Evolutionary conservation across 2,329 filamentous ascomycete species (phyloP).

Genomic region (Trichoderma hamatum): DNA sequence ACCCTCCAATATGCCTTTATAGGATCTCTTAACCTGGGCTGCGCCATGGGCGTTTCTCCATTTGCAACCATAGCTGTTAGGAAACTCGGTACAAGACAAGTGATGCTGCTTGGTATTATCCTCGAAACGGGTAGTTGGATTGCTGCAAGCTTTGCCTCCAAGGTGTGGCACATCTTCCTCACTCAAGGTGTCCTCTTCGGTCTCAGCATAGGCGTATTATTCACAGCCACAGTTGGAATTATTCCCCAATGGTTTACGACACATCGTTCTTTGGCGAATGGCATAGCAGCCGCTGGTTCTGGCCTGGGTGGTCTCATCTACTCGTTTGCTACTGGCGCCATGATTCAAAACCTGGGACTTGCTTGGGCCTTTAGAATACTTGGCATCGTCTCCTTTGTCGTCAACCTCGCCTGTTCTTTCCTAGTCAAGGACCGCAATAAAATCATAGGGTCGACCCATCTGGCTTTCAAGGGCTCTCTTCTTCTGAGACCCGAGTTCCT

Average conservation of each 20-base stretch:
- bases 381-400: constrained; percentile 64
- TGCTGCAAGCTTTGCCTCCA: constrained; percentile 67
- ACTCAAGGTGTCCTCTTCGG: constrained; percentile 77
- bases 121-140: constrained; percentile 68
- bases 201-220: constrained; percentile 76
- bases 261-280: constrained; percentile 69
- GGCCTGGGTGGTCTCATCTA: constrained; percentile 76
- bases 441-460: constrained; percentile 66
- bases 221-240: constrained; percentile 68
- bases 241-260: constrained; percentile 76
- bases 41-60: constrained; percentile 68
- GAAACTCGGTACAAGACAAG: constrained; percentile 63
- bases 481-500: constrained; percentile 65
- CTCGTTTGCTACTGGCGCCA: constrained; percentile 67
- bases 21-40: constrained; percentile 49
- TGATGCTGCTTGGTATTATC: constrained; percentile 65
- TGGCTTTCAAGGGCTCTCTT: constrained; percentile 66
- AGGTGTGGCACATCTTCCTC: constrained; percentile 77
- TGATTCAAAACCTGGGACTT: constrained; percentile 66
- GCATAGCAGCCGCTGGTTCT: constrained; percentile 68
- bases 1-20: constrained; percentile 74
- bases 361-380: constrained; percentile 69
- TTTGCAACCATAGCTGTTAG: constrained; percentile 65
- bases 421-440: constrained; percentile 73
- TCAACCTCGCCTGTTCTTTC: constrained; percentile 65